Base-by-base conservation (phyloP, 768 basidiomycete genomes). In the Cubamyces lactineus region DNA sequence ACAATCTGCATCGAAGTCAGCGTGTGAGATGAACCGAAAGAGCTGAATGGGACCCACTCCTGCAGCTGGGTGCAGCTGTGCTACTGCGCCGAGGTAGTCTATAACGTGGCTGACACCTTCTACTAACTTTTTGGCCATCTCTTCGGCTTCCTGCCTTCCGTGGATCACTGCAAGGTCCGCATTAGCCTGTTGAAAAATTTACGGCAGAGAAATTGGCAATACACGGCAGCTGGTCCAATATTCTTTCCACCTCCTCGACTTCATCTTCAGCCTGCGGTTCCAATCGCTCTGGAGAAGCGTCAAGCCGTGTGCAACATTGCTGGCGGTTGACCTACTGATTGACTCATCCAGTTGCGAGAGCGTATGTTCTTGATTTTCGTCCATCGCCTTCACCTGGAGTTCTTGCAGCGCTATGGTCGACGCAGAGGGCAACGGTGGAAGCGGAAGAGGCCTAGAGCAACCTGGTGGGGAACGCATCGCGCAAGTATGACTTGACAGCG, bases 211-310 rank as follows among this genome's bases (percentile, higher is more conserved):
- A 28, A 3, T 28, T 28, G 28, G 3, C 7, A 28, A 28, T 15
- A 47, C 55, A 15, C 5, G 46, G 30, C 21, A 57, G 23, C 3
- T 24, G 21, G 8, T 57, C 38, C 6, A 49, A 39, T 23, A 57
- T 16, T 12, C 24, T 45, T 38, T 38, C 24, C 2, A 57, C 45
- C 5, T 48, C 55, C 46, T 57, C 47, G 38, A 57, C 26, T 23
- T 57, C 55, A 12, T 48, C 40, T 21, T 57, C 56, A 26, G 56
- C 56, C 45, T 49, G 48, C 23, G 56, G 47, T 47, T 49, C 47
- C 46, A 57, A 12, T 9, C 39, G 47, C 11, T 26, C 56, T 57
- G 23, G 28, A 40, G 5, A 38, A 7, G 17, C n/a, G 23, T 34
- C 23, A 48, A 1, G 1, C 2, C n/a, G 7, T 11, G 2, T 8